These are phyloP conservation scores for Arctium minus DNA, from an alignment of 129 eudicot genomes.

Conservation along the genomic window DNA sequence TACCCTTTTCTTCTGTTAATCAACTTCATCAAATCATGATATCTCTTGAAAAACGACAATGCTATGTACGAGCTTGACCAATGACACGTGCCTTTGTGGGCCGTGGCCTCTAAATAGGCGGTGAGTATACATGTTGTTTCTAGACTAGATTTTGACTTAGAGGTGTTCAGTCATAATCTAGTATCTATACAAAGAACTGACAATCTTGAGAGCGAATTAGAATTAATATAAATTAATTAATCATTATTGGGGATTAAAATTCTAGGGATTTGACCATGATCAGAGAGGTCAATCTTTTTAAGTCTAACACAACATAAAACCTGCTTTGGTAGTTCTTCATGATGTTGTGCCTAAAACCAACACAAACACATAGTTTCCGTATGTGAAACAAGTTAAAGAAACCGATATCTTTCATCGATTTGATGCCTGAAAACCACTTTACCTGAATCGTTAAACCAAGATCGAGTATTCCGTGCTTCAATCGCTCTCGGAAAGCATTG, in stretches of 20 bases:
- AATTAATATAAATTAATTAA: constrained; percentile 10
- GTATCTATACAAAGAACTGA: background rate
- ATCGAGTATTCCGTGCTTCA: constrained; percentile 63
- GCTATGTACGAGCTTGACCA: background rate
- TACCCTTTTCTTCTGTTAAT: background rate
- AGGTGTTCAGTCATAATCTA: background rate
- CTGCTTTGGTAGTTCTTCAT: constrained; percentile 79
- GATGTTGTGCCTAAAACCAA: constrained; percentile 61
- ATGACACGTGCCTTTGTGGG: background rate
- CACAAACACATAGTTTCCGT: background rate
- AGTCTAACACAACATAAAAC: constrained; percentile 72
- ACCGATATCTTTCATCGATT: background rate
- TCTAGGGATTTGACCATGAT: constrained; percentile 62
- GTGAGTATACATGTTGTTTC: too few species aligned
- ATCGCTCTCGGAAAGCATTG: constrained; percentile 58
- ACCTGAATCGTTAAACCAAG: constrained; percentile 84
- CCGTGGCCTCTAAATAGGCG: background rate
- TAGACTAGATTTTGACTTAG: background rate
- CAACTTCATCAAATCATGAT: too few species aligned
- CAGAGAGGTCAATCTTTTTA: constrained; percentile 67
- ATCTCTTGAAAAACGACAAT: too few species aligned
- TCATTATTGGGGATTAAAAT: constrained; percentile 35
- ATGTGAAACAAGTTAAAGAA: background rate
- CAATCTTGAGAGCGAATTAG: background rate
- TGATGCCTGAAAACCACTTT: background rate